A percentile compares a stretch with the other conserved stretches of the same genome.
These are phyloP conservation scores for Metschnikowia borealis DNA, from an alignment of 805 yeast species.

Conservation along the genomic window DNA sequence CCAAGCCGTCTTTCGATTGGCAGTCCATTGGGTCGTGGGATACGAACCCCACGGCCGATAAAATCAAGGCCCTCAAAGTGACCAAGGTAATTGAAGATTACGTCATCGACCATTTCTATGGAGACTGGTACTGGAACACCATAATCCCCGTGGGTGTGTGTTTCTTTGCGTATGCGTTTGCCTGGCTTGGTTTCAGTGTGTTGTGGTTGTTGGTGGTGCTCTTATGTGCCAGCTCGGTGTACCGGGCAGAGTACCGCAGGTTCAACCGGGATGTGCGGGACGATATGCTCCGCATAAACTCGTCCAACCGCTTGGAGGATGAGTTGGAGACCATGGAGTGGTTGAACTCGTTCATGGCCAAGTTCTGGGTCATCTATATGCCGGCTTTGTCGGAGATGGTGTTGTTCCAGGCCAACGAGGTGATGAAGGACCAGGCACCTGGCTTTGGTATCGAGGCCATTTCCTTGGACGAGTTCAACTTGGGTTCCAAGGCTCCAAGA, in stretches of 20 bases:
- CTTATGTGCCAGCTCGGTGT: conserved; percentile 60
- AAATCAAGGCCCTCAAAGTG: conserved; percentile 21
- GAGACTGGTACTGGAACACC: conserved; percentile 71
- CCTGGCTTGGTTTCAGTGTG: conserved; percentile 60
- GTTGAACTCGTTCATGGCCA: conserved; percentile 72
- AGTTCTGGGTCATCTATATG: conserved; percentile 87
- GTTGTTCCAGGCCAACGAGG: conserved; percentile 61
- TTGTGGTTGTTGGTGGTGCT: conserved; percentile 59
- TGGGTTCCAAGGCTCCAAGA: conserved; percentile 78
- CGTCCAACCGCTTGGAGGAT: conserved; percentile 60
- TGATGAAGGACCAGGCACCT: conserved; percentile 68
- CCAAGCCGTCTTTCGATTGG: conserved; percentile 37
- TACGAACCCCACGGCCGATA: conserved; percentile 20
- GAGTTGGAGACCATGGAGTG: conserved; percentile 74
- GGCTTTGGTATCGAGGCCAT: conserved; percentile 79
- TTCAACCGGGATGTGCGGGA: conserved; percentile 72
- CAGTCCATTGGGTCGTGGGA: conserved; percentile 38
- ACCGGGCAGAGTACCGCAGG: conserved; percentile 69
- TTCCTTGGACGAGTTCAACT: conserved; percentile 69
- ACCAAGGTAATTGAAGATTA: conserved; percentile 48
- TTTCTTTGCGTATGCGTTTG: conserved; percentile 65
- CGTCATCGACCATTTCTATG: conserved; percentile 62
- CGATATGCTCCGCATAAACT: conserved; percentile 63
- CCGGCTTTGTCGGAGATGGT: conserved; percentile 79
- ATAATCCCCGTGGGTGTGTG: conserved; percentile 64